Base-by-base conservation (phyloP, 495 filamentous ascomycete species). In the Xylaria venustula region DNA sequence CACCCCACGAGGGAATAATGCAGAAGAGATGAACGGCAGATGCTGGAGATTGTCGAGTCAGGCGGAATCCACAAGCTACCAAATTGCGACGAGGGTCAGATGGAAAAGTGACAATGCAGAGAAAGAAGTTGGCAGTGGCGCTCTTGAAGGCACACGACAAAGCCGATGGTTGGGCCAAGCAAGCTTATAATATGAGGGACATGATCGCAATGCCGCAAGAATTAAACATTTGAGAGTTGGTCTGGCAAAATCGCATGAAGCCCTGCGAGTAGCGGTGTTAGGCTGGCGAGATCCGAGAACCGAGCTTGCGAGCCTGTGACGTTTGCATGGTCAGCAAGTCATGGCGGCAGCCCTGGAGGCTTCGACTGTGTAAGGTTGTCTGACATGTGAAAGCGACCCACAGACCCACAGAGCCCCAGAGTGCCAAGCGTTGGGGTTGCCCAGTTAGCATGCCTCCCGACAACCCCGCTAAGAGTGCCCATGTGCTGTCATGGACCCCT, bases 321-420 rank as follows among this genome's bases (percentile, higher is more conserved):
- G 58, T 61, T 54, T 53, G 41, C 49, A 30, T 49, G 45, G 55
- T 37, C 44, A 50, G 55, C 30, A 37, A 28, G n/a, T n/a, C 19
- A 6, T 12, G 19, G 44, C 8, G 28, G 44, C n/a, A n/a, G n/a
- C n/a, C 30, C 11, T 25, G 54, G 11, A 25, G 26, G 37, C 7
- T 9, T 40, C 7, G n/a, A n/a, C n/a, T n/a, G n/a, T n/a, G n/a
- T 11, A 34, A 34, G 37, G 6, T 40, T 42, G 7, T 2, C 51
- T 61, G 58, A 48, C 58, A 61, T 61, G 58, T 61, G 58, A 61
- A 60, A 61, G 58, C 32, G 58, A 40, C 30, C 58, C 58, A 48
- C 44, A n/a, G n/a, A n/a, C 2, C 25, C 5, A 4, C 5, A 2
- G 6, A 55, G 20, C 3, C 34, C 22, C 37, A 15, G 30, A 23